phyloP scores from a whole-genome alignment of 345 rosid species.

The Sapria himalayana region DNA sequence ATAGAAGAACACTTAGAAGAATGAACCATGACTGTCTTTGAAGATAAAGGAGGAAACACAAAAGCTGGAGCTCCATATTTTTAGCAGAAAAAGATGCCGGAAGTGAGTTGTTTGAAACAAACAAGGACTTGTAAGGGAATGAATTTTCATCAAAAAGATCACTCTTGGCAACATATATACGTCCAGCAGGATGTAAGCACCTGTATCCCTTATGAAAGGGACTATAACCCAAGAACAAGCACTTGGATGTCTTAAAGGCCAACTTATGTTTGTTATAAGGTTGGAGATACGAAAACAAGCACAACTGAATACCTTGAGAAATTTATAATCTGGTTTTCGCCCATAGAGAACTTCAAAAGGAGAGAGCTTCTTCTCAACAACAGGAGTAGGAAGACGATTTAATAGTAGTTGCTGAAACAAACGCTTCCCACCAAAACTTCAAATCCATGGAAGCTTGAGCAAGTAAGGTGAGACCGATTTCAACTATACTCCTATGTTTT shows the following conservation, averaged over 20 bases:
- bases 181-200: background rate
- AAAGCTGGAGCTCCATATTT: background rate
- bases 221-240: constrained; percentile 1
- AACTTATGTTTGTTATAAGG: constrained; percentile 1
- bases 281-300: background rate
- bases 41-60: background rate
- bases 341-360: background rate
- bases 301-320: background rate
- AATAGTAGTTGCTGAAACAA: background rate
- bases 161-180: background rate
- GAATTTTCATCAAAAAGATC: background rate
- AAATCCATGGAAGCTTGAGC: background rate
- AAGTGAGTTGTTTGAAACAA: background rate
- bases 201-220: background rate
- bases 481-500: background rate
- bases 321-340: background rate
- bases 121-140: background rate
- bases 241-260: background rate
- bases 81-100: background rate
- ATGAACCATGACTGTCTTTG: background rate
- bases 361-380: background rate
- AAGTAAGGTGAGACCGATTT: background rate
- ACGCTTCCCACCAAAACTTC: background rate
- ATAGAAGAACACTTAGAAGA: background rate
- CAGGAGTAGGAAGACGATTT: background rate